Conservation (phyloP, 352 stramenopile species). For the Phytophthora litchii region DNA sequence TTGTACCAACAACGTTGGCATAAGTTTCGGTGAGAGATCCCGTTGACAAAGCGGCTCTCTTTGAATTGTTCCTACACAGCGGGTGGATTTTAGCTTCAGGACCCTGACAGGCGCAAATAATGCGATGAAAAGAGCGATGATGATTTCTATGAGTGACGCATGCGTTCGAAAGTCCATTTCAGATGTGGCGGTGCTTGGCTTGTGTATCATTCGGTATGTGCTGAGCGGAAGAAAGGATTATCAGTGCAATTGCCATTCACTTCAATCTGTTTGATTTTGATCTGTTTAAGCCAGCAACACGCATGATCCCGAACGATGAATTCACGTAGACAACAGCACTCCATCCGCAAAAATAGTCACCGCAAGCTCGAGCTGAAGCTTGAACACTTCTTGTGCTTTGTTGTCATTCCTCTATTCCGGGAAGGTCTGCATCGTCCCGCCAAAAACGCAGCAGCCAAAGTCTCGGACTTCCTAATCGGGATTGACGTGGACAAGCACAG, state of each 20-base stretch:
- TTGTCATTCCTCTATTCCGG: constrained; percentile 30
- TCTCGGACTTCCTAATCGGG: constrained; percentile 30
- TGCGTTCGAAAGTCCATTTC: constrained; percentile 16
- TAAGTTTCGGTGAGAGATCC: neutral
- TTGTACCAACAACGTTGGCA: too few species aligned
- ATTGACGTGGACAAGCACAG: constrained; percentile 20
- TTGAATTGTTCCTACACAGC: constrained; percentile 6
- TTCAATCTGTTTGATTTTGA: too few species aligned
- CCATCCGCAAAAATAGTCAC: constrained; percentile 36
- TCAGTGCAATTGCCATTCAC: neutral
- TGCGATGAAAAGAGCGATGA: constrained; percentile 16
- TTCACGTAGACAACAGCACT: neutral
- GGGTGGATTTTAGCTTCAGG: constrained; percentile 15
- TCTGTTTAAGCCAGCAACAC: too few species aligned
- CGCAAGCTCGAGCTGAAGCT: constrained; percentile 12
- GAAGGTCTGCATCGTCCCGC: constrained; percentile 12
- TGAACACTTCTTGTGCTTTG: too few species aligned
- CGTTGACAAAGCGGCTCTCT: neutral
- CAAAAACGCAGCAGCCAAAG: constrained; percentile 7
- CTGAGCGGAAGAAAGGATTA: constrained; percentile 6
- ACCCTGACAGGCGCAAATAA: constrained; percentile 11
- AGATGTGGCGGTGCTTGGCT: constrained; percentile 3
- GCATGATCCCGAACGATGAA: neutral
- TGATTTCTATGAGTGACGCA: constrained; percentile 36
- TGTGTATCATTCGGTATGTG: too few species aligned